Conservation (phyloP, 2,329 filamentous ascomycete species). For the Pseudogymnoascus sp. region DNA sequence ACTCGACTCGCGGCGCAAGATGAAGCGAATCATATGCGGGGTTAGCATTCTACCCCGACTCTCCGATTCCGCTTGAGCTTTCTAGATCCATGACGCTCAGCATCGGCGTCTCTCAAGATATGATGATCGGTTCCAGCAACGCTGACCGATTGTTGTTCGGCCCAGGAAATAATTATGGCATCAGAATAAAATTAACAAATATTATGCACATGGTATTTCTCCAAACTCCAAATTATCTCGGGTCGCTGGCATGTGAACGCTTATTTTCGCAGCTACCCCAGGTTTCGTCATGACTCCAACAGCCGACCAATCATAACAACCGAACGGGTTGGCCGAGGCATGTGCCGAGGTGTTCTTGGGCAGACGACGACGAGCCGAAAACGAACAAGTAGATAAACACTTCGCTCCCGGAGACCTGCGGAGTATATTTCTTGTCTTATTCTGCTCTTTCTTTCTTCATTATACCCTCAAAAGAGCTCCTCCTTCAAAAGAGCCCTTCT, state of each 20-base stretch:
- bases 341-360: conserved; percentile 5
- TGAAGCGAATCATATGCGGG: background rate
- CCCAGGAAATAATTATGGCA: background rate
- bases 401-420: background rate
- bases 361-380: background rate
- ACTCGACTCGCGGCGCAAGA: background rate
- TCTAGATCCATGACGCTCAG: background rate
- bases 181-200: background rate
- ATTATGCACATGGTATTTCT: conserved; percentile 2
- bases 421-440: conserved; percentile 1
- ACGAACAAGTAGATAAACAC: conserved; percentile 8
- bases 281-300: conserved; percentile 6
- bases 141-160: background rate
- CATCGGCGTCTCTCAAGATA: background rate
- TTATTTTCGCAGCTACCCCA: conserved; percentile 6
- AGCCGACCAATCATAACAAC: background rate
- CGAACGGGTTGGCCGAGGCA: conserved; percentile 3
- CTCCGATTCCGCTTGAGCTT: background rate
- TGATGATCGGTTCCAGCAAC: background rate
- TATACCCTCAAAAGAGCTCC: background rate
- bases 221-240: conserved; percentile 1
- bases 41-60: background rate
- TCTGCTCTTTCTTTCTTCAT: conserved; percentile 3
- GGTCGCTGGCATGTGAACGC: conserved; percentile 8
- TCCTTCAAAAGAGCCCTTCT: background rate